phyloP scores from a whole-genome alignment of 257 asterid species.

The Solanum ossicruentum region DNA sequence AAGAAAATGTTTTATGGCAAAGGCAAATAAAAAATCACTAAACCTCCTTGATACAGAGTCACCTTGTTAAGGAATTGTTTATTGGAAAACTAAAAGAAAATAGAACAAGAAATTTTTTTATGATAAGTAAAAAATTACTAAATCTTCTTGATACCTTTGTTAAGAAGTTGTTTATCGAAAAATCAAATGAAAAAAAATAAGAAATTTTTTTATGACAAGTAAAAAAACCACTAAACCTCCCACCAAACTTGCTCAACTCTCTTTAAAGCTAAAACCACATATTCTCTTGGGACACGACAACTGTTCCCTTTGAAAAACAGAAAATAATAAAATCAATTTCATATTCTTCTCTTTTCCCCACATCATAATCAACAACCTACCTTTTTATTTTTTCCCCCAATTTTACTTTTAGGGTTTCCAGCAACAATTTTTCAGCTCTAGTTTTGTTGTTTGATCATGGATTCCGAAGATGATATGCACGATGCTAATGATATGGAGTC shows the following conservation, averaged over 20 bases:
- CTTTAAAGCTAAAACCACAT: background rate
- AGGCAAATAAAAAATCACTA: too few species aligned
- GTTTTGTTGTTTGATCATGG: slow-evolving; percentile 20
- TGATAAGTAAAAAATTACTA: too few species aligned
- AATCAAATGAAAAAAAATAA: too few species aligned
- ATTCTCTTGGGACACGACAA: background rate
- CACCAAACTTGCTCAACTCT: background rate
- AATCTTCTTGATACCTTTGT: too few species aligned
- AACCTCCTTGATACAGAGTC: too few species aligned
- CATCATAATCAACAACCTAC: background rate
- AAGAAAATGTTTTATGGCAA: too few species aligned
- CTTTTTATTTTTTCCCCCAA: background rate
- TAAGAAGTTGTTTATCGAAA: too few species aligned
- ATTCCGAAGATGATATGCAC: slow-evolving; percentile 91
- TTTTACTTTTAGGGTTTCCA: background rate
- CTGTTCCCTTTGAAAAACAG: background rate
- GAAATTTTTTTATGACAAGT: too few species aligned
- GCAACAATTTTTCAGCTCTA: background rate
- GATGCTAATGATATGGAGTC: slow-evolving; percentile 76
- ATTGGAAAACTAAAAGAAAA: too few species aligned
- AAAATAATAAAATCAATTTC: background rate
- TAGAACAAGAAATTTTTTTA: too few species aligned
- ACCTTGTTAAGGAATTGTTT: accelerated
- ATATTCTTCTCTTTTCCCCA: background rate
- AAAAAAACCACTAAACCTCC: background rate